These are phyloP conservation scores for Lactarius evosmus DNA, from an alignment of 768 basidiomycete species.

Conservation along the genomic window DNA sequence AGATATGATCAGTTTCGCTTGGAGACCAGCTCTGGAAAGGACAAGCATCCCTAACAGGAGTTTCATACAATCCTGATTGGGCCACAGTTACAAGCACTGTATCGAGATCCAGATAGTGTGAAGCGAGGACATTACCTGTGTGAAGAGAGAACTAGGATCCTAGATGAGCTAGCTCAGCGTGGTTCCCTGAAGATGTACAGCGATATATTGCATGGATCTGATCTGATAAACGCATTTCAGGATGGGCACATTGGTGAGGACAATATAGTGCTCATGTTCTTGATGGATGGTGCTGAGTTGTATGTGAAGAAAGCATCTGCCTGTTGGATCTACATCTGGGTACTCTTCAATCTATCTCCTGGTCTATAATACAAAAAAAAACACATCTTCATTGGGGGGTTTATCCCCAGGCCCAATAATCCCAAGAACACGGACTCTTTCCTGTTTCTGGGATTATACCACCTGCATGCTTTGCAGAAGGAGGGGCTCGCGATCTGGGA, in stretches of 20 bases:
- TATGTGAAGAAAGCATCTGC: slow-evolving; percentile 37
- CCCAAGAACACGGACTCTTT: slow-evolving; percentile 36
- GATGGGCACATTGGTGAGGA: slow-evolving; percentile 28
- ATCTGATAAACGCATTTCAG: slow-evolving; percentile 31
- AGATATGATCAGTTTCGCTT: not conserved
- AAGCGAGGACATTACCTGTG: no score
- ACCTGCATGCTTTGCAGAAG: slow-evolving; percentile 34
- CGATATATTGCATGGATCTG: slow-evolving; percentile 35
- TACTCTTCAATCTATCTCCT: slow-evolving; percentile 37
- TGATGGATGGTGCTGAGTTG: slow-evolving; percentile 43
- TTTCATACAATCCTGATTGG: not conserved
- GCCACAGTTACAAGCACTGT: slow-evolving; percentile 1
- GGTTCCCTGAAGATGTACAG: slow-evolving; percentile 13
- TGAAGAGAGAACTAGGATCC: no score
- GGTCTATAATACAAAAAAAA: slow-evolving; percentile 34
- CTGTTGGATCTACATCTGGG: slow-evolving; percentile 39
- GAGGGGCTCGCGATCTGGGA: slow-evolving; percentile 33
- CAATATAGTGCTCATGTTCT: slow-evolving; percentile 38
- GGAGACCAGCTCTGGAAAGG: not conserved
- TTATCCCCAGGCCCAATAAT: slow-evolving; percentile 38
- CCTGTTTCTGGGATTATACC: slow-evolving; percentile 35
- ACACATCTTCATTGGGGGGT: slow-evolving; percentile 34
- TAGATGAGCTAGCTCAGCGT: not conserved
- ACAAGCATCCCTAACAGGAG: not conserved
- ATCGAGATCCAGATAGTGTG: no score